phyloP scores from a whole-genome alignment of 2,329 filamentous ascomycete genomes.

The Colletotrichum phormii region DNA sequence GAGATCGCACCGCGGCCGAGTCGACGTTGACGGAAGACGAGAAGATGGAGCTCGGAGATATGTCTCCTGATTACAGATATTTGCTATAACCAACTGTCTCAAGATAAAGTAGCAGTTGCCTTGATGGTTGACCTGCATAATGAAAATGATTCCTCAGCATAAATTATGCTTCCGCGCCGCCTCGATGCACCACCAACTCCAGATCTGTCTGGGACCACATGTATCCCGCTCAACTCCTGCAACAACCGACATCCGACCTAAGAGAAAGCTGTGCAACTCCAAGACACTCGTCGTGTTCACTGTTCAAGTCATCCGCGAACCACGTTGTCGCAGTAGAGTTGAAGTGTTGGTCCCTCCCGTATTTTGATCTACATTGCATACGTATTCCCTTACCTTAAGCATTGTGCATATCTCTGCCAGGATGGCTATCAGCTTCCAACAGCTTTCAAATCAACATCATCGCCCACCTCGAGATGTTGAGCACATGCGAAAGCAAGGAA shows the following conservation, averaged over 20 bases:
- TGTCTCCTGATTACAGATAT: constrained; percentile 71
- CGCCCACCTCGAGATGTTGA: not conserved
- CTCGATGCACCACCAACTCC: not conserved
- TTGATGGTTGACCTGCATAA: not conserved
- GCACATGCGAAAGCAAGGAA: not conserved
- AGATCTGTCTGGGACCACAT: not conserved
- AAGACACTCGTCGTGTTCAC: not conserved
- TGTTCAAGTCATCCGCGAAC: not conserved
- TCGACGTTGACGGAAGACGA: constrained; percentile 67
- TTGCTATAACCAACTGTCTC: constrained; percentile 52
- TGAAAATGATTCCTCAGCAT: not conserved
- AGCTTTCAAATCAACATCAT: not conserved
- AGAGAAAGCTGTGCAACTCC: not conserved
- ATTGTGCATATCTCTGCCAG: not conserved
- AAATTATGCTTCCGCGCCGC: not conserved
- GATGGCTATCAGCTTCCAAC: not conserved
- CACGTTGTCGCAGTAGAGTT: not conserved
- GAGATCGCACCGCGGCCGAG: constrained; percentile 61
- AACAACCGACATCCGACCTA: not conserved
- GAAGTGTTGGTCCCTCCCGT: not conserved
- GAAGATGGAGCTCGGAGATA: constrained; percentile 70
- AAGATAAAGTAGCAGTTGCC: not conserved
- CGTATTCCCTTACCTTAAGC: not conserved
- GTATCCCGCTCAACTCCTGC: not conserved
- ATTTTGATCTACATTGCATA: not conserved